Evolutionary conservation across 140 eudicot genomes (phyloP), one percentile per base, ranked within the genome.

Genomic region (Oenanthe javanica): DNA sequence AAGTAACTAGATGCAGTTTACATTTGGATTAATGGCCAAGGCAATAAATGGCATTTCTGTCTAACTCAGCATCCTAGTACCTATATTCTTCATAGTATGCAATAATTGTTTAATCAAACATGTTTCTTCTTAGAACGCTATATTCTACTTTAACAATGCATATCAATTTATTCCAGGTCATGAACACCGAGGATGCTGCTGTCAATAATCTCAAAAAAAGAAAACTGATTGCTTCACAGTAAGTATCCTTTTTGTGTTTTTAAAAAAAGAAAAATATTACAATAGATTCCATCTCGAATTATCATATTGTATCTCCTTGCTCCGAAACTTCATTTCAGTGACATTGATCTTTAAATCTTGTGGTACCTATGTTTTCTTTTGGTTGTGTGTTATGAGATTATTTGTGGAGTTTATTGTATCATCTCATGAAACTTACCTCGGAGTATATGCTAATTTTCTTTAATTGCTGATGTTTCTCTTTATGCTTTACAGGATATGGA

Each of bases 171-270:
- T 84, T 79, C 46, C 92, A 96, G 99, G 86, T 80, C 27, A 85
- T 84, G 47, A 83, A 72, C 75, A 85, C 77, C 52, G 88, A 82
- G 83, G 97, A 89, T 77, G 79, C 89, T 77, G 93, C 85, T 86
- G 91, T 96, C 79, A 96, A 89, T 82, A 74, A 86, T 78, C 91
- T 96, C 79, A 93, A 93, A 84, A 75, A 86, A 80, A 84, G 99
- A 83, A 96, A 93, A 79, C 94, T 96, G 64, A 87, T 96, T 76
- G 77, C 82, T 75, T 84, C 86, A 40, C 93, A 88, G 99, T 96
- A 93, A 91, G 79, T 47, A 40, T 78, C n/a, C 48, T 75, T 74
- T 77, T 31, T 31, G 36, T 31, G 36, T 31, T 31, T 31, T 71
- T 67, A n/a, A 31, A 31, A 31, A 31, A 31, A 31, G 36, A 31